Evolutionary conservation across 352 stramenopile species (phyloP).

Genomic region (Elongisporangium prolatum): DNA sequence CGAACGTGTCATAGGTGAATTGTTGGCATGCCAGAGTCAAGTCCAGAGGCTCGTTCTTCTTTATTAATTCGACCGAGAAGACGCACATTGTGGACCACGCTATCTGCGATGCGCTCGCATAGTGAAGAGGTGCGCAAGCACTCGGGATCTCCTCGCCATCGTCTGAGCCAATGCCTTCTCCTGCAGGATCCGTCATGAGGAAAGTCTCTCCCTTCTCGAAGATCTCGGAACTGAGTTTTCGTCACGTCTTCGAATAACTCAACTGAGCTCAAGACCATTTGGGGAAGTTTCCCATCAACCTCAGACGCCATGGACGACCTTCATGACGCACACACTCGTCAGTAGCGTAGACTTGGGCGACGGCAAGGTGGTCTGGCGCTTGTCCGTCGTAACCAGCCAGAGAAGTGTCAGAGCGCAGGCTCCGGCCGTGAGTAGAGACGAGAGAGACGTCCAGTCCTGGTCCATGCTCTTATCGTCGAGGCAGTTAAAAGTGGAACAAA

Average conservation of each 20-base stretch:
- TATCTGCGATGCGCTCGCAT: conserved; percentile 6
- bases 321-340: conserved; percentile 17
- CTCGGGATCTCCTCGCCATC: conserved; percentile 36
- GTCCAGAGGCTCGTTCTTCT: no score
- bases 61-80: no score
- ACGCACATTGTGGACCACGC: no score
- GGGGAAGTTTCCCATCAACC: conserved; percentile 23
- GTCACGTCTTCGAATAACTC: conserved; percentile 32
- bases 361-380: conserved; percentile 20
- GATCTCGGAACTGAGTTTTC: conserved; percentile 58
- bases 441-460: no score
- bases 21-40: no score
- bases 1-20: conserved; percentile 62
- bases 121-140: conserved; percentile 71
- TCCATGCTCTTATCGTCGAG: no score
- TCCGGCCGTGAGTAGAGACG: background rate
- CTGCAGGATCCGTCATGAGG: conserved; percentile 41
- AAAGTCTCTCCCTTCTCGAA: conserved; percentile 53
- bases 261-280: conserved; percentile 25
- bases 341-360: conserved; percentile 21
- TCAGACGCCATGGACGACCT: conserved; percentile 21
- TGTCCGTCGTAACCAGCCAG: conserved; percentile 19
- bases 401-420: conserved; percentile 12
- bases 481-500: no score
- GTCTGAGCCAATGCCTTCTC: conserved; percentile 39